Evolutionary conservation across 495 filamentous ascomycete genomes (phyloP).

Genomic region (Articulospora tetracladia): DNA sequence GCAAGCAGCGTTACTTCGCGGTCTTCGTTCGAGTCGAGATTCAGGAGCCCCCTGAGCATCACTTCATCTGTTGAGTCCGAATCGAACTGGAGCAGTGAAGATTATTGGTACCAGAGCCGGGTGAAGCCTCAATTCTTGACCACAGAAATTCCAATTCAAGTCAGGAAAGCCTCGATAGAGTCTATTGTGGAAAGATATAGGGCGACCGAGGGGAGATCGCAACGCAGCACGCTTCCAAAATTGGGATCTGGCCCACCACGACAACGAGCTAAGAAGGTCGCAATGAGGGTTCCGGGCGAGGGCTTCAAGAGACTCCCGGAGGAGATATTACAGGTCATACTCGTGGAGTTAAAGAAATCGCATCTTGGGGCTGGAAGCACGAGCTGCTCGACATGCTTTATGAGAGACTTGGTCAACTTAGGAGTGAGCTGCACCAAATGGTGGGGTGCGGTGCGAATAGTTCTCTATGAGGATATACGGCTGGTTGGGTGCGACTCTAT

Average conservation of each 20-base stretch:
- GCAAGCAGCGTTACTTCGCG: constrained; percentile 4
- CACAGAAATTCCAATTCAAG: neutral
- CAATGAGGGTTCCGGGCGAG: constrained; percentile 31
- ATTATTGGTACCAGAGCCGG: constrained; percentile 2
- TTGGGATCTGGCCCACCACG: constrained; percentile 10
- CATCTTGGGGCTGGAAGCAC: constrained; percentile 38
- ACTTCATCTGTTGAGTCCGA: constrained; percentile 14
- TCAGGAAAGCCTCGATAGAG: constrained; percentile 4
- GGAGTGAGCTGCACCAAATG: constrained; percentile 64
- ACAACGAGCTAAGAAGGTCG: constrained; percentile 1
- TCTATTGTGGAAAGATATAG: constrained; percentile 16
- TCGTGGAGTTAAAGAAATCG: constrained; percentile 40
- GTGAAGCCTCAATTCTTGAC: neutral
- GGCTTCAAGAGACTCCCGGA: constrained; percentile 52
- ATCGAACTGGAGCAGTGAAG: constrained; percentile 11
- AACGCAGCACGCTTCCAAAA: neutral
- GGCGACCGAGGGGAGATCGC: constrained; percentile 8
- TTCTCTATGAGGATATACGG: constrained; percentile 64
- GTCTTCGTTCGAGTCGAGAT: constrained; percentile 13
- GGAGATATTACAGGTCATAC: constrained; percentile 52
- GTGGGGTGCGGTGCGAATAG: constrained; percentile 59
- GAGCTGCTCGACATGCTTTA: constrained; percentile 72
- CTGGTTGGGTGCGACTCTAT: constrained; percentile 66
- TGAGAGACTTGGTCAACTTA: constrained; percentile 68
- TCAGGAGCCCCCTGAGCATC: constrained; percentile 13